These are phyloP conservation scores for Phaeolepiota aurea DNA, from an alignment of 768 basidiomycete genomes.

Conservation along the genomic window DNA sequence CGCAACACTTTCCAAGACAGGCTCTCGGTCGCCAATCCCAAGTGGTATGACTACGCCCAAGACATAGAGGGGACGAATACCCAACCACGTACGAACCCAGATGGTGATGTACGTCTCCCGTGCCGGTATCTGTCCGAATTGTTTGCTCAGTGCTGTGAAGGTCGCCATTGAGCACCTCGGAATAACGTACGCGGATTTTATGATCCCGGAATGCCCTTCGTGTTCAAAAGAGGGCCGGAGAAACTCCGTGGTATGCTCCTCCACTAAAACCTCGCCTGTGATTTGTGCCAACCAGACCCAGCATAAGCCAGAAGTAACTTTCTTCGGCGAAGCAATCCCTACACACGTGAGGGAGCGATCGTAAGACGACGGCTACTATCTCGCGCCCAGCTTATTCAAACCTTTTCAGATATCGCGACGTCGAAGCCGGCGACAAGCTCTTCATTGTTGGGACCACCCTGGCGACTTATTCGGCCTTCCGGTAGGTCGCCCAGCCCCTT, in stretches of 20 bases:
- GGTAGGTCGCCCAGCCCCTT: slow-evolving; percentile 30
- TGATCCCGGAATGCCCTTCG: slow-evolving; percentile 67
- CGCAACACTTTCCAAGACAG: slow-evolving; percentile 67
- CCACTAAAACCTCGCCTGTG: background rate
- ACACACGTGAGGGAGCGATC: slow-evolving; percentile 58
- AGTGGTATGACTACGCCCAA: slow-evolving; percentile 65
- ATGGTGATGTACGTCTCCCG: slow-evolving; percentile 70
- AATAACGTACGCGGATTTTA: slow-evolving; percentile 67
- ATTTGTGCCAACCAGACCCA: slow-evolving; percentile 12
- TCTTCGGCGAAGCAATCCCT: slow-evolving; percentile 87
- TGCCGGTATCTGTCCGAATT: background rate
- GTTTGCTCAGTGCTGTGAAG: slow-evolving; percentile 27
- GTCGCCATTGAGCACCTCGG: slow-evolving; percentile 68
- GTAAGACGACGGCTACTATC: slow-evolving; percentile 29
- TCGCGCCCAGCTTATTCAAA: background rate
- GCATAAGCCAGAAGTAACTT: slow-evolving; percentile 80
- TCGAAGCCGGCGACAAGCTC: slow-evolving; percentile 57
- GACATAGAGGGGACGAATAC: slow-evolving; percentile 50
- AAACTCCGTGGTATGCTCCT: slow-evolving; percentile 49
- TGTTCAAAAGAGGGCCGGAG: slow-evolving; percentile 52
- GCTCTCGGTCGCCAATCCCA: slow-evolving; percentile 67
- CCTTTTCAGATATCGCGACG: slow-evolving; percentile 38
- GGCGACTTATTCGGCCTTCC: slow-evolving; percentile 88
- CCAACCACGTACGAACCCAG: slow-evolving; percentile 78
- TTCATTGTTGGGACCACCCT: slow-evolving; percentile 86